Conservation (phyloP, 2,329 filamentous ascomycete species). For the Ophiostoma perfectum region DNA sequence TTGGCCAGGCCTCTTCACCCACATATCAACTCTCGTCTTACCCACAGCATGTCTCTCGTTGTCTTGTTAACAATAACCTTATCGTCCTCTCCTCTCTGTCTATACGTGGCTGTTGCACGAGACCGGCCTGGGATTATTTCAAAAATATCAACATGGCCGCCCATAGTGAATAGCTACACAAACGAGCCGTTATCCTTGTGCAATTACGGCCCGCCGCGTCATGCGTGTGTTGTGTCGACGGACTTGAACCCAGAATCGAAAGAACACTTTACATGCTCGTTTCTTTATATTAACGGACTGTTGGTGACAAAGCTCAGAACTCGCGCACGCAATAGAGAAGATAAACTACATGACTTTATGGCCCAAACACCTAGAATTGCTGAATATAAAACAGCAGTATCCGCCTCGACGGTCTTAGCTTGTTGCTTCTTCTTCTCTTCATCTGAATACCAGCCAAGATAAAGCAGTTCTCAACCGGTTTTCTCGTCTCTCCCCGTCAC, state of each 20-base stretch:
- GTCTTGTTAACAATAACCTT: background rate
- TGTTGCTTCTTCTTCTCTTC: too few species aligned
- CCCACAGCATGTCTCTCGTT: background rate
- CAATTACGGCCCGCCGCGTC: background rate
- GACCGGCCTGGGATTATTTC: background rate
- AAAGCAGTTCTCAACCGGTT: background rate
- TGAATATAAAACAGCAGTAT: too few species aligned
- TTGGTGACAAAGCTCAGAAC: background rate
- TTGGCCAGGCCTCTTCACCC: background rate
- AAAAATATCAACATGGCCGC: background rate
- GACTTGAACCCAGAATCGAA: background rate
- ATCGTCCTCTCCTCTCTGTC: background rate
- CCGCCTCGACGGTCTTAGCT: too few species aligned
- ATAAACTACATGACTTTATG: too few species aligned
- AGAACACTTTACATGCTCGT: background rate
- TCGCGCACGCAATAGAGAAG: background rate
- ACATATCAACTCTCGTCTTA: too few species aligned
- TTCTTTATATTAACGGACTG: background rate
- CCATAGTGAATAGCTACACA: background rate
- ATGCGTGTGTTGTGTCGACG: conserved; percentile 2
- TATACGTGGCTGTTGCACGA: background rate
- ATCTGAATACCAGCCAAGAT: background rate
- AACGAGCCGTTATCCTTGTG: background rate
- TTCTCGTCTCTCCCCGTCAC: background rate
- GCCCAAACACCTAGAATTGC: too few species aligned